Conservation (phyloP, 352 stramenopile genomes). For the Discostella stelligera region DNA sequence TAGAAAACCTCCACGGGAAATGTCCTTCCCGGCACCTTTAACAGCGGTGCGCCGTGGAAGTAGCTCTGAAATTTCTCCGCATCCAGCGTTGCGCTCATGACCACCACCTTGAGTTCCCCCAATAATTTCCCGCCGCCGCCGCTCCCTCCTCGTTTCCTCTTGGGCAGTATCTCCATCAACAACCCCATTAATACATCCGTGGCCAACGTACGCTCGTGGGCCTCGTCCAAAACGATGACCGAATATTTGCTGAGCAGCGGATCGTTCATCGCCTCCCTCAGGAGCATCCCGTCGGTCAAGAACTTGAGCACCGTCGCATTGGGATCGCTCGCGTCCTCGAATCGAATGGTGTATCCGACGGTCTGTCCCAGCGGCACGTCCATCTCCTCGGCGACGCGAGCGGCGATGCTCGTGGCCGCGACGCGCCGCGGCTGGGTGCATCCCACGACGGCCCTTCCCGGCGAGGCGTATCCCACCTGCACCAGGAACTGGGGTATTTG, state of each 20-base stretch:
- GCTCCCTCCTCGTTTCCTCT: constrained; percentile 80
- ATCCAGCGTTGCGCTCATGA: constrained; percentile 98
- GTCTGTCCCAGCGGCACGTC: constrained; percentile 95
- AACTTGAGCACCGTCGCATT: constrained; percentile 88
- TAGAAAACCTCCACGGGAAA: constrained; percentile 98
- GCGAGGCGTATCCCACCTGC: constrained; percentile 79
- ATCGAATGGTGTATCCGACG: constrained; percentile 99
- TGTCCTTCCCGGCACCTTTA: constrained; percentile 94
- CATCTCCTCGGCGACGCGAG: constrained; percentile 98
- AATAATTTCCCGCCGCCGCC: neutral
- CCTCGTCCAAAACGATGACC: constrained; percentile 96
- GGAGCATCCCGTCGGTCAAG: constrained; percentile 94
- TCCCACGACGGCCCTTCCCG: constrained; percentile 81
- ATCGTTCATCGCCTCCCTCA: constrained; percentile 94
- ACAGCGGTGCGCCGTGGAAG: constrained; percentile 91
- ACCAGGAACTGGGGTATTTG: constrained; percentile 92
- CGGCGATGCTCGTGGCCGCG: constrained; percentile 96
- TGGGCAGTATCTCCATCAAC: constrained; percentile 94
- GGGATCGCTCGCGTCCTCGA: constrained; percentile 93
- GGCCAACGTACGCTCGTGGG: constrained; percentile 94
- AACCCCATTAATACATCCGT: constrained; percentile 98
- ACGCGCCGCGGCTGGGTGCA: constrained; percentile 98
- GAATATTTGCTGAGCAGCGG: constrained; percentile 93
- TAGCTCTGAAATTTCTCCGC: constrained; percentile 92
- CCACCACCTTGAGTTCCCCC: constrained; percentile 95